Evolutionary conservation across 768 basidiomycete species (phyloP).

Genomic region (Coprinopsis sp.): DNA sequence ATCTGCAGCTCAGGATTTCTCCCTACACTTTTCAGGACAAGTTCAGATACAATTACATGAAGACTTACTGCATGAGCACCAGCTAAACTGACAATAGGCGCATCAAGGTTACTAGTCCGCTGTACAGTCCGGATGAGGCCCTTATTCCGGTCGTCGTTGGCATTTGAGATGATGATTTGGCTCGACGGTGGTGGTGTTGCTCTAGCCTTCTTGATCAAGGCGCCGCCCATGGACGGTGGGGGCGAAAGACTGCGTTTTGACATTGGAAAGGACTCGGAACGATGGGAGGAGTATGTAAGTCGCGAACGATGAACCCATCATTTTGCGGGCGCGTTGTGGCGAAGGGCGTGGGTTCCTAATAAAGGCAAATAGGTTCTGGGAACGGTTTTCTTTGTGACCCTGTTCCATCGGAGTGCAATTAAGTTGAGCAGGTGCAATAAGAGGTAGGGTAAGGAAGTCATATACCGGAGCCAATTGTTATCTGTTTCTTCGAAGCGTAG

Average conservation of each 20-base stretch:
- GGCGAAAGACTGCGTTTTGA: slow-evolving; percentile 69
- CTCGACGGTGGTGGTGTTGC: slow-evolving; percentile 46
- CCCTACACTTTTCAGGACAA: slow-evolving; percentile 7
- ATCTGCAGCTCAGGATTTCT: slow-evolving; percentile 89
- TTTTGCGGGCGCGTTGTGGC: no score
- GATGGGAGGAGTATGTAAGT: not conserved
- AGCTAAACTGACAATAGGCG: slow-evolving; percentile 87
- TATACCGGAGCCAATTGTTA: no score
- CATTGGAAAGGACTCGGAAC: no score
- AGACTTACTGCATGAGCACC: slow-evolving; percentile 78
- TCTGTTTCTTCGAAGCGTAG: no score
- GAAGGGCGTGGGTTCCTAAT: no score
- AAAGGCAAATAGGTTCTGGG: no score
- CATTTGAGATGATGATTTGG: slow-evolving; percentile 75
- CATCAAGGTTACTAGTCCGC: slow-evolving; percentile 88
- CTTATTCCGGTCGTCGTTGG: slow-evolving; percentile 67
- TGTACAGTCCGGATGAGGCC: slow-evolving; percentile 81
- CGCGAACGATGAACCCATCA: not conserved
- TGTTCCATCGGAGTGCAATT: no score
- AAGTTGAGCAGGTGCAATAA: no score
- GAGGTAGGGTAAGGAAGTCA: no score
- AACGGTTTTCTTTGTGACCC: no score
- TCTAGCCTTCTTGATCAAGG: slow-evolving; percentile 61
- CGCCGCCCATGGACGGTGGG: slow-evolving; percentile 35
- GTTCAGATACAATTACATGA: not conserved